Evolutionary conservation across 306 rosid genomes (phyloP).

Genomic region (Leucaena leucocephala): DNA sequence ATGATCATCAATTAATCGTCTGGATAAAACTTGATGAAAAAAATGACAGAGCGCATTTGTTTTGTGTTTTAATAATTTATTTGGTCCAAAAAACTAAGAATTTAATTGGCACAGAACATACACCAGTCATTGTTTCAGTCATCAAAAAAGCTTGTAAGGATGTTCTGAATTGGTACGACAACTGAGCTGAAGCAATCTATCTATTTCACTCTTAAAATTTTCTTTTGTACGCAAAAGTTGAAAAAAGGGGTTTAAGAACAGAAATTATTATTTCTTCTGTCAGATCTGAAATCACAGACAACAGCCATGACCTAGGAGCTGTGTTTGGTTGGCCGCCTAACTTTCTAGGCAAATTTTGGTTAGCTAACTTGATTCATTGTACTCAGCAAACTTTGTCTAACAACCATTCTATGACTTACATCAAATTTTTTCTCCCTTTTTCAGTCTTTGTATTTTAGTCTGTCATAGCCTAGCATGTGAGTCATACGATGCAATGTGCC

Average conservation of each 20-base stretch:
- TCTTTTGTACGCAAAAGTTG: neutral
- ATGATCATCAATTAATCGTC: neutral
- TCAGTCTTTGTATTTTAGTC: neutral
- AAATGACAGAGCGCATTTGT: too few species aligned
- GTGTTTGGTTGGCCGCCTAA: constrained; percentile 8
- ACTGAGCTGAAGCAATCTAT: neutral
- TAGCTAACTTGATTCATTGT: constrained; percentile 4
- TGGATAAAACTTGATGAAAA: neutral
- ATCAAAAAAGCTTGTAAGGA: constrained; percentile 6
- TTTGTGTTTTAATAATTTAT: neutral
- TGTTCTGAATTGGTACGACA: neutral
- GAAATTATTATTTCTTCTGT: constrained; percentile 20
- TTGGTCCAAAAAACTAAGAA: neutral
- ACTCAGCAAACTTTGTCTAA: constrained; percentile 14
- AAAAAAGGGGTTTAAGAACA: neutral
- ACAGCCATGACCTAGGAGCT: neutral
- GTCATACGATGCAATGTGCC: constrained; percentile 28
- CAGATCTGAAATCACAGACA: constrained; percentile 6
- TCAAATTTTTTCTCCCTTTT: constrained; percentile 19
- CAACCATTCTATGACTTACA: neutral
- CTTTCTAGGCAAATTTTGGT: constrained; percentile 10
- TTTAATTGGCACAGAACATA: neutral
- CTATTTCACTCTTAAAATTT: neutral
- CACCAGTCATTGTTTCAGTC: neutral
- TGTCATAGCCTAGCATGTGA: neutral